A percentile compares a stretch with the other conserved stretches of the same genome.
Conservation (phyloP, 176 grass and related monocot species). For the Oryza glumipatula region DNA sequence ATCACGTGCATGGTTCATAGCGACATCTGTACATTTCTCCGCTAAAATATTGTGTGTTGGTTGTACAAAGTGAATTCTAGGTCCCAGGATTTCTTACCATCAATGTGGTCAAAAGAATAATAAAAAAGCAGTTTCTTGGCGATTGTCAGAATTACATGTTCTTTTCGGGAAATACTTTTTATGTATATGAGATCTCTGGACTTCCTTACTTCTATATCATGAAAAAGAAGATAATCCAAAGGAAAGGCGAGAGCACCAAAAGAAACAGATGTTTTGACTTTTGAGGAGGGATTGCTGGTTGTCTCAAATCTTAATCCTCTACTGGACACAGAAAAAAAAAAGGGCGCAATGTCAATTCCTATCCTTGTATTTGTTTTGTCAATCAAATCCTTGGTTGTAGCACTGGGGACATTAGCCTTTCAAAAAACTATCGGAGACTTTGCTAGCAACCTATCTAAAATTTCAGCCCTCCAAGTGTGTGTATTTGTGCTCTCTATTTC, state of each 20-base stretch:
- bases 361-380: neutral
- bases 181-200: neutral
- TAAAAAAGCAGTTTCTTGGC: neutral
- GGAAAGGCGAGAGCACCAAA: neutral
- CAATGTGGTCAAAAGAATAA: neutral
- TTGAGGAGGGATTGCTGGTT: neutral
- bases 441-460: constrained; percentile 16
- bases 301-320: neutral
- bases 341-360: constrained; percentile 32
- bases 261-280: neutral
- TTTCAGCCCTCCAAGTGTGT: constrained; percentile 1
- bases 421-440: neutral
- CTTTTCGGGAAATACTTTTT: neutral
- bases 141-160: neutral
- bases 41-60: constrained; percentile 12
- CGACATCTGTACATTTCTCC: neutral
- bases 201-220: neutral
- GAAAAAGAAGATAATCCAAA: neutral
- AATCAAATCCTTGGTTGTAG: constrained; percentile 1
- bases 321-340: neutral
- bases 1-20: neutral
- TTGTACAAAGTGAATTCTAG: neutral
- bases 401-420: neutral
- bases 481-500: neutral
- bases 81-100: neutral